Conservation (phyloP, 2,329 filamentous ascomycete species). For the Fusarium vanettenii region DNA sequence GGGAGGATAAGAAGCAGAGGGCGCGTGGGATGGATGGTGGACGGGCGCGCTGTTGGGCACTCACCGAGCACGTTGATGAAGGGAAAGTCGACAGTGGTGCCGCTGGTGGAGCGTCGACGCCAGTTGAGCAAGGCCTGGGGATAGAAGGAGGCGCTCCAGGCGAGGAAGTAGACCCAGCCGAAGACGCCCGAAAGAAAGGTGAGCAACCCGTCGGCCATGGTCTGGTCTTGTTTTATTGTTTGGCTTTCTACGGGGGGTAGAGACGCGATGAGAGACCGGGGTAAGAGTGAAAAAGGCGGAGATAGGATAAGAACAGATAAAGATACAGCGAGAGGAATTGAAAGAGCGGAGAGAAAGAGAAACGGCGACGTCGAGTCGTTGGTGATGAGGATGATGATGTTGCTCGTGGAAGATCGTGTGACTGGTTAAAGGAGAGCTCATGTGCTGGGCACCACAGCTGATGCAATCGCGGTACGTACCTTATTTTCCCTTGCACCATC, state of each 20-base stretch:
- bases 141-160: constrained; percentile 93
- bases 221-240: neutral
- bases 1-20: neutral
- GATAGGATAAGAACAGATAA: neutral
- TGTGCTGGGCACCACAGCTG: constrained; percentile 22
- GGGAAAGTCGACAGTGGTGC: constrained; percentile 90
- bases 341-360: neutral
- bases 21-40: constrained; percentile 2
- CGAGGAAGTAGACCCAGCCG: constrained; percentile 80
- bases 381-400: constrained; percentile 6
- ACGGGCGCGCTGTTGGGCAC: constrained; percentile 24
- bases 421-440: constrained; percentile 17
- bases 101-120: constrained; percentile 79
- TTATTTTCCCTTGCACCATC: neutral
- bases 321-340: neutral
- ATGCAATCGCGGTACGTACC: constrained; percentile 33
- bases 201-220: constrained; percentile 54
- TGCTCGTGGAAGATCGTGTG: constrained; percentile 27
- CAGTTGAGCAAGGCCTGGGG: constrained; percentile 88
- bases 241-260: neutral
- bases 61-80: constrained; percentile 74
- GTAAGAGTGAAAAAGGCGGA: neutral
- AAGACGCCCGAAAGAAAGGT: constrained; percentile 66
- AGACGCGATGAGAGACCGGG: neutral
- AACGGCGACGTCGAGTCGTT: neutral